phyloP scores from a whole-genome alignment of 345 rosid genomes.

The Eucalyptus pauciflora region DNA sequence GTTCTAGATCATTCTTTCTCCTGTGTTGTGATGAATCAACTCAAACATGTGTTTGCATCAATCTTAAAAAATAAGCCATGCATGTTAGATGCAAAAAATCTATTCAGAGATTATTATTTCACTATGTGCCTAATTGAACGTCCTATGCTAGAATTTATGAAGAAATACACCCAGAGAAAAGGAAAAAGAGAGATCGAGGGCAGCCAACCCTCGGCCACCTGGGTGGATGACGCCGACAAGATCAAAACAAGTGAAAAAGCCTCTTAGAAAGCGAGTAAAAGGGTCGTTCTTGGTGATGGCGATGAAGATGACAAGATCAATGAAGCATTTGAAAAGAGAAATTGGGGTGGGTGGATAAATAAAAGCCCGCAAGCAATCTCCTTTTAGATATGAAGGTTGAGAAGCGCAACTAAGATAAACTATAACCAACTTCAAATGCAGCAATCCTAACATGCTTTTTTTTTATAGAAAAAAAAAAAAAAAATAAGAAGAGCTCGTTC shows the following conservation, averaged over 20 bases:
- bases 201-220: neutral
- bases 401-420: neutral
- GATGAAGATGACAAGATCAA: neutral
- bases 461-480: too few relatives aligned
- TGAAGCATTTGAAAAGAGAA: neutral
- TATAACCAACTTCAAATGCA: neutral
- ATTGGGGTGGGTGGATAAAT: neutral
- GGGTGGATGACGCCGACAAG: neutral
- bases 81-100: too few relatives aligned
- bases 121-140: too few relatives aligned
- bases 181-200: neutral
- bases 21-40: too few relatives aligned
- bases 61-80: too few relatives aligned
- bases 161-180: too few relatives aligned
- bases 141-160: too few relatives aligned
- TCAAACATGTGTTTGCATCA: too few relatives aligned
- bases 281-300: neutral
- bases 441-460: neutral
- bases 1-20: too few relatives aligned
- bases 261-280: neutral
- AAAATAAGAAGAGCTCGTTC: neutral
- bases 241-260: neutral
- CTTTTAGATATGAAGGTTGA: neutral
- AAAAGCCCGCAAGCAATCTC: neutral
- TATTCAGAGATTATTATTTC: too few relatives aligned